Evolutionary conservation across 331 rosid species (phyloP).

Genomic region (Malus hybrid): DNA sequence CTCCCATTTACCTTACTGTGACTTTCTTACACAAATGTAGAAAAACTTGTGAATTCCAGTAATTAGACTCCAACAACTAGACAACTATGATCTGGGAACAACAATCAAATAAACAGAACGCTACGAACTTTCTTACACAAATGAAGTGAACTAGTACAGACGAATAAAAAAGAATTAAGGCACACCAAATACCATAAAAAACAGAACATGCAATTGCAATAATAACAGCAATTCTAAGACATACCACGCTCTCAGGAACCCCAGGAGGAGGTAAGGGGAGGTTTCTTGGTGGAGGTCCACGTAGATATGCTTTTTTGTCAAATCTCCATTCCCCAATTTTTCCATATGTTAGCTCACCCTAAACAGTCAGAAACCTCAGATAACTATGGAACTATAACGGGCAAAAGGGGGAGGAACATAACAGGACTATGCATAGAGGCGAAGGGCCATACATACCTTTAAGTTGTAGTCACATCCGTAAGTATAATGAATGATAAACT

Average conservation of each 20-base stretch:
- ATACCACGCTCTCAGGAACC: constrained; percentile 99
- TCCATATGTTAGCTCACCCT: constrained; percentile 92
- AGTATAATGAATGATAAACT: constrained; percentile 79
- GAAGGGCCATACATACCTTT: constrained; percentile 40
- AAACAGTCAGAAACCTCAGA: constrained; percentile 13
- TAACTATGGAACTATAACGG: background rate
- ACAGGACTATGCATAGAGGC: background rate
- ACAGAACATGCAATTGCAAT: background rate
- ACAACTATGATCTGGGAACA: background rate
- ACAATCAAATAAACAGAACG: background rate
- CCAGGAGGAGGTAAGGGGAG: constrained; percentile 86
- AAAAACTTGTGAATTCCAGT: too few species aligned
- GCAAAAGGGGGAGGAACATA: background rate
- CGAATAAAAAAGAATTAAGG: background rate
- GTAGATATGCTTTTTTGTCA: constrained; percentile 78
- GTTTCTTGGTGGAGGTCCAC: constrained; percentile 79
- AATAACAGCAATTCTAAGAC: constrained; percentile 15
- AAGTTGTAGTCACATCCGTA: constrained; percentile 87
- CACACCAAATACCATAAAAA: constrained; percentile 8
- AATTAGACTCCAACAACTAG: background rate
- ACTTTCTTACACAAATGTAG: background rate
- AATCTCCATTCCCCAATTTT: constrained; percentile 94
- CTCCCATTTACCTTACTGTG: background rate
- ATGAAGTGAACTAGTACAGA: background rate
- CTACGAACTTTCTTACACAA: background rate